Evolutionary conservation across 1,284 basidiomycete genomes (phyloP).

Genomic region (Chalciporus piperatoides): DNA sequence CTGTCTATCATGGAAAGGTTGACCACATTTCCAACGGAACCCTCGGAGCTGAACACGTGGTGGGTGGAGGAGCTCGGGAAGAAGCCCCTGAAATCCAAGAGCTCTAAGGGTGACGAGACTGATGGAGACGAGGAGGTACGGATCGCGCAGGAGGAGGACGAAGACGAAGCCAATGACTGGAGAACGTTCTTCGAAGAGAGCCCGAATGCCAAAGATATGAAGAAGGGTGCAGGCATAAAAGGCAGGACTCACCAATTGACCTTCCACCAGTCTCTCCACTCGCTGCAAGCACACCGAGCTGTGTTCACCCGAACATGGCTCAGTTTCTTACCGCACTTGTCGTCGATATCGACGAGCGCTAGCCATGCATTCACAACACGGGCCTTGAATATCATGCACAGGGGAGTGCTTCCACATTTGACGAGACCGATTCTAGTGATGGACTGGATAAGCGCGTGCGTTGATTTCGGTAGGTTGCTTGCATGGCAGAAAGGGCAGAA

Average conservation of each 20-base stretch:
- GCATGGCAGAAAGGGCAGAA: not conserved
- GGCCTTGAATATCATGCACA: constrained; percentile 78
- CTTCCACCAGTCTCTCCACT: constrained; percentile 72
- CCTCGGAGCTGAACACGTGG: constrained; percentile 79
- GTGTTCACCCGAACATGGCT: constrained; percentile 82
- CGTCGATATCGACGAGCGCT: constrained; percentile 37
- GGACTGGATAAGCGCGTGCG: constrained; percentile 91
- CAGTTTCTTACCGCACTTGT: constrained; percentile 60
- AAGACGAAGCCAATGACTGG: constrained; percentile 69
- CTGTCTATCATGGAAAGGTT: constrained; percentile 76
- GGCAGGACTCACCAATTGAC: constrained; percentile 61
- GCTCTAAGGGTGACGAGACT: constrained; percentile 39
- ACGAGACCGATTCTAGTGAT: constrained; percentile 80
- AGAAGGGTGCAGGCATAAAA: constrained; percentile 37
- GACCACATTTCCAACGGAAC: constrained; percentile 76
- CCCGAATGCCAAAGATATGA: constrained; percentile 34
- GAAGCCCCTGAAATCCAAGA: constrained; percentile 53
- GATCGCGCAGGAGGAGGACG: constrained; percentile 42
- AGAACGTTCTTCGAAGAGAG: constrained; percentile 76
- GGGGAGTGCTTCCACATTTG: constrained; percentile 81
- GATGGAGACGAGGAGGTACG: constrained; percentile 38
- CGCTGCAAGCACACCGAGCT: constrained; percentile 67
- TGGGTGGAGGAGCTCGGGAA: constrained; percentile 74
- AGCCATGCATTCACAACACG: constrained; percentile 52
- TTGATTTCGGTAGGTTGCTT: constrained; percentile 68